Evolutionary conservation across 2,329 filamentous ascomycete species (phyloP).

Genomic region (Chaetomium sp.): DNA sequence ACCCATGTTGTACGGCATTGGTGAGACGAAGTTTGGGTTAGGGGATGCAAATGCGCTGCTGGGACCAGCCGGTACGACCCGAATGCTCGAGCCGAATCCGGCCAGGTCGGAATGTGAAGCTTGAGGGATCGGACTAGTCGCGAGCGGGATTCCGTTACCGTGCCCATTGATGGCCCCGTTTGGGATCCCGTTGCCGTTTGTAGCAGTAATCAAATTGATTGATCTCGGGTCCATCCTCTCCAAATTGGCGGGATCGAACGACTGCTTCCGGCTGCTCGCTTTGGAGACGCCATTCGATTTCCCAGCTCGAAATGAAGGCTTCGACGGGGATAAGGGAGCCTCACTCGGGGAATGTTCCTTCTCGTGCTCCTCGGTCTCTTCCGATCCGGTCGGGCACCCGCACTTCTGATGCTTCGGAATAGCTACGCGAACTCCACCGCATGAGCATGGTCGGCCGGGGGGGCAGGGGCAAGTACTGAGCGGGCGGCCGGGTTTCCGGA

Average conservation of each 20-base stretch:
- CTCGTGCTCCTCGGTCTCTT: slow-evolving; percentile 19
- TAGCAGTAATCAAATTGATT: slow-evolving; percentile 41
- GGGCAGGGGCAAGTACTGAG: slow-evolving; percentile 64
- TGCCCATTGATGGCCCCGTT: slow-evolving; percentile 12
- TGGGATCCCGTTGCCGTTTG: slow-evolving; percentile 20
- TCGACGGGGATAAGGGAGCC: slow-evolving; percentile 31
- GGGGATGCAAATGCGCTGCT: slow-evolving; percentile 6
- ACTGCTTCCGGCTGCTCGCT: slow-evolving; percentile 38
- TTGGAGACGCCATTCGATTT: slow-evolving; percentile 36
- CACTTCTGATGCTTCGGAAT: slow-evolving; percentile 55
- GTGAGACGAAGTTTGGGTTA: slow-evolving; percentile 9
- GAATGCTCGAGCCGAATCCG: slow-evolving; percentile 7
- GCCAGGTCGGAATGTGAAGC: neutral
- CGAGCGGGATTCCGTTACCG: slow-evolving; percentile 23
- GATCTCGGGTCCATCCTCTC: slow-evolving; percentile 48
- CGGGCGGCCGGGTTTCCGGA: slow-evolving; percentile 65
- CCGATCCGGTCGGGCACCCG: slow-evolving; percentile 34
- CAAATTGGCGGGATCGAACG: slow-evolving; percentile 43
- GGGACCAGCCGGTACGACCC: slow-evolving; percentile 9
- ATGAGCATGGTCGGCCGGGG: slow-evolving; percentile 53
- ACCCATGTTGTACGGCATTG: slow-evolving; percentile 15
- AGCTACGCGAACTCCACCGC: slow-evolving; percentile 57
- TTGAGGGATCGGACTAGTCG: slow-evolving; percentile 8
- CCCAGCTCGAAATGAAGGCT: slow-evolving; percentile 39
- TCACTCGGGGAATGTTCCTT: slow-evolving; percentile 25